These are phyloP conservation scores for Cyberlindnera suaveolens DNA, from an alignment of 805 yeast species.

Conservation along the genomic window DNA sequence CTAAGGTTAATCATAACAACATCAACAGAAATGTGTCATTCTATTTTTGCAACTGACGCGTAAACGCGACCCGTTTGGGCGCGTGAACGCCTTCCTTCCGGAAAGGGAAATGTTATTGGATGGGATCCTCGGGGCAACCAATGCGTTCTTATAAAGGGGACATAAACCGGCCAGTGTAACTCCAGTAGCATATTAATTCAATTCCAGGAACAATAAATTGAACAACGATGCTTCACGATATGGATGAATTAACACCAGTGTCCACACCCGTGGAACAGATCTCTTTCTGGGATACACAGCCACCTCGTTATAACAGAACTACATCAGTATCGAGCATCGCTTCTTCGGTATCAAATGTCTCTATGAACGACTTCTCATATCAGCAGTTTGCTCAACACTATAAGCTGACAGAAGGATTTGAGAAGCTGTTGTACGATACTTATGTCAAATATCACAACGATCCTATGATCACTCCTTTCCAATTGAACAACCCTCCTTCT, in stretches of 20 bases:
- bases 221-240: not conserved
- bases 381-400: conserved; percentile 23
- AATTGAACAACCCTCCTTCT: conserved; percentile 57
- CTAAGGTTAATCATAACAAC: too few relatives aligned
- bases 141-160: too few relatives aligned
- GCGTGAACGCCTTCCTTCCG: too few relatives aligned
- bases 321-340: conserved; percentile 23
- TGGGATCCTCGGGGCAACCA: too few relatives aligned
- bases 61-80: too few relatives aligned
- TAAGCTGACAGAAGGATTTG: conserved; percentile 32
- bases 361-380: conserved; percentile 20
- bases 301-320: conserved; percentile 21
- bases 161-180: too few relatives aligned
- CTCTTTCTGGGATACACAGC: conserved; percentile 10
- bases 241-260: conserved; percentile 19
- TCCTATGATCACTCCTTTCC: conserved; percentile 66
- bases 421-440: conserved; percentile 37
- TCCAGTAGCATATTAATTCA: too few relatives aligned
- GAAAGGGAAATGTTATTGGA: too few relatives aligned
- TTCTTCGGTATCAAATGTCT: conserved; percentile 11
- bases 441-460: conserved; percentile 45
- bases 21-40: too few relatives aligned
- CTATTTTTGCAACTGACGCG: too few relatives aligned
- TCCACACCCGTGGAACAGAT: conserved; percentile 22
- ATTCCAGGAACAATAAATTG: too few relatives aligned